Base-by-base conservation (phyloP, 1,284 basidiomycete genomes). In the Meira nashicola region DNA sequence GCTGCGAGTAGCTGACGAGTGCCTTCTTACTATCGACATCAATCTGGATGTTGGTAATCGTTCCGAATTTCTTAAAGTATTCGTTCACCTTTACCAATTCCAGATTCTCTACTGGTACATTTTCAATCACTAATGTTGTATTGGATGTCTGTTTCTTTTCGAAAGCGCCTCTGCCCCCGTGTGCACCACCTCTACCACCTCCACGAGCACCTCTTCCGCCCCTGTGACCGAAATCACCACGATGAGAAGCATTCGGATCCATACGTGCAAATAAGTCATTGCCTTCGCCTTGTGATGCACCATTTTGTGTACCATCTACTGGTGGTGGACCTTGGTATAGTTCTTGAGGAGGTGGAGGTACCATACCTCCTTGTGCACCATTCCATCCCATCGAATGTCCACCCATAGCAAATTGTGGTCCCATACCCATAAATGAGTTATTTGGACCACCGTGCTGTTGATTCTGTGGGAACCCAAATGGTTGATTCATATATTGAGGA, bases 11-110 rank as follows among this genome's bases (percentile, higher is more conserved):
- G 66, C 87, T 90, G 67, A 97, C 88, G 46, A 95, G 81, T 0
- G 93, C 92, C 33, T 81, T 78, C 71, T 90, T 89, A 41, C 83
- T 83, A 39, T 83, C 84, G n/a, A 80, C 80, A 76, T 96, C 92
- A 58, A 96, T 86, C 3, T 90, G 90, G 58, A 96, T 89, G 69
- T 93, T 92, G 39, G 91, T 93, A 65, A 97, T 90, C 5, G 86
- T 88, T 17, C 93, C 93, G 70, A 95, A 96, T 64, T 87, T 86
- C 77, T 88, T 88, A 80, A 97, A 96, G 87, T 91, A 94, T 39
- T 84, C 85, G 73, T 89, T 89, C 59, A 97, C 87, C 14, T 85
- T 82, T 50, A 87, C 87, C 28, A 92, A 83, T 39, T 85, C 86
- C 49, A 94, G 83, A 69, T 88, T 86, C 62, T 90, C 87, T 49